Evolutionary conservation across 805 yeast genomes (phyloP).

Genomic region (Saccharomyces mikatae): DNA sequence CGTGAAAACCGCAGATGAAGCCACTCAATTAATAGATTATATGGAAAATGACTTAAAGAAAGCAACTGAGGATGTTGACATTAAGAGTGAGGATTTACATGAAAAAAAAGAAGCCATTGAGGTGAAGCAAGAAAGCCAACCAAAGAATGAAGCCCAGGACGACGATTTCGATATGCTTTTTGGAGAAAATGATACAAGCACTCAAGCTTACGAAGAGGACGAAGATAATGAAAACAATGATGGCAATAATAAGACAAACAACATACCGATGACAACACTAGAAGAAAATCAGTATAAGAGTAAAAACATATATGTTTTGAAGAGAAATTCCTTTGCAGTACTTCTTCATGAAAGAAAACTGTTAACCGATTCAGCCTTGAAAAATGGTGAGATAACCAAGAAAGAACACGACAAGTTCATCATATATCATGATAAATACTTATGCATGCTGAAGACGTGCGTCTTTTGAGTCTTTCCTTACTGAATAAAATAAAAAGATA

Average conservation of each 20-base stretch:
- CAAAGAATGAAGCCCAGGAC: slow-evolving; percentile 17
- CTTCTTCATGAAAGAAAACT: slow-evolving; percentile 18
- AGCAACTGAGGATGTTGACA: not conserved
- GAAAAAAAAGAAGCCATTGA: not conserved
- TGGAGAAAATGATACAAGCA: slow-evolving; percentile 28
- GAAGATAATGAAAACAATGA: not conserved
- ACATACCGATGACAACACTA: slow-evolving; percentile 3
- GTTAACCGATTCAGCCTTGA: slow-evolving; percentile 11
- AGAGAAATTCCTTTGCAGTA: slow-evolving; percentile 21
- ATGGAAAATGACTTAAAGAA: slow-evolving; percentile 11
- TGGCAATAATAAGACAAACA: not conserved
- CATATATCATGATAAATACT: slow-evolving; percentile 18
- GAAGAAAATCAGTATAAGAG: slow-evolving; percentile 3
- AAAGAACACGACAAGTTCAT: slow-evolving; percentile 14
- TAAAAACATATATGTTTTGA: slow-evolving; percentile 8
- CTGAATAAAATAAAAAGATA: not conserved
- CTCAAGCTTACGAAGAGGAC: slow-evolving; percentile 21
- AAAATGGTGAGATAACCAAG: slow-evolving; percentile 7
- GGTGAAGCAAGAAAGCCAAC: slow-evolving; percentile 5
- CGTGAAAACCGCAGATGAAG: slow-evolving; percentile 19
- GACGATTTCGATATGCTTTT: slow-evolving; percentile 32
- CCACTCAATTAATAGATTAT: slow-evolving; percentile 15
- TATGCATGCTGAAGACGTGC: slow-evolving; percentile 17
- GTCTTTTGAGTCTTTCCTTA: slow-evolving; percentile 9
- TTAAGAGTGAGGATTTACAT: not conserved